phyloP scores from a whole-genome alignment of 306 rosid species.

The Castanea crenata region DNA sequence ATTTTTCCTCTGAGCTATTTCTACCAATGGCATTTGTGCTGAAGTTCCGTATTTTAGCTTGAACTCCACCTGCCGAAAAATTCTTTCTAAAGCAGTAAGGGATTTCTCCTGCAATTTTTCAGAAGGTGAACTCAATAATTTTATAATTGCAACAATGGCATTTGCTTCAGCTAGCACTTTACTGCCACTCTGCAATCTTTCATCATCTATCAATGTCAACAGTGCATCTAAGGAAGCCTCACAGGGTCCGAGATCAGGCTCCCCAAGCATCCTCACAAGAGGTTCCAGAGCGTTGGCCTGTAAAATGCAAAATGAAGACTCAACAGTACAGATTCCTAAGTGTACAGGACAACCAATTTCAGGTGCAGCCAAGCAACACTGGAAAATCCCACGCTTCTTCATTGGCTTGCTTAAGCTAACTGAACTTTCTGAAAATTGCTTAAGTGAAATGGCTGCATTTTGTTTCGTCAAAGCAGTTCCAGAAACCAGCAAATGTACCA shows the following conservation, averaged over 20 bases:
- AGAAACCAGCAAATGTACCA: slow-evolving; percentile 49
- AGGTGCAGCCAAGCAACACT: slow-evolving; percentile 31
- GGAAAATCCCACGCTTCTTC: slow-evolving; percentile 33
- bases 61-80: slow-evolving; percentile 49
- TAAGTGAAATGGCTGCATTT: slow-evolving; percentile 54
- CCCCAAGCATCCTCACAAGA: slow-evolving; percentile 57
- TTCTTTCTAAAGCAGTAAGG: slow-evolving; percentile 43
- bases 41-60: slow-evolving; percentile 29
- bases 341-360: slow-evolving; percentile 56
- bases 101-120: slow-evolving; percentile 43
- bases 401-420: slow-evolving; percentile 44
- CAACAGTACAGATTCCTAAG: slow-evolving; percentile 45
- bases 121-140: slow-evolving; percentile 29
- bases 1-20: slow-evolving; percentile 50
- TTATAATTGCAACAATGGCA: slow-evolving; percentile 44
- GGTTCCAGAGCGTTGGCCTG: slow-evolving; percentile 60
- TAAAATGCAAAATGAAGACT: slow-evolving; percentile 57
- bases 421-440: slow-evolving; percentile 66
- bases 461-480: slow-evolving; percentile 48
- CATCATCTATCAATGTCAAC: slow-evolving; percentile 42
- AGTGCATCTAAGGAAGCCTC: slow-evolving; percentile 64
- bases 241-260: slow-evolving; percentile 37
- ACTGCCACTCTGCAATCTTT: slow-evolving; percentile 42
- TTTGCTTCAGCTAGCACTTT: slow-evolving; percentile 49
- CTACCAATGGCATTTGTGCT: slow-evolving; percentile 55